A percentile compares a stretch with the other conserved stretches of the same genome.
Conservation (phyloP, 2,329 filamentous ascomycete genomes). For the Colletotrichum sp. region DNA sequence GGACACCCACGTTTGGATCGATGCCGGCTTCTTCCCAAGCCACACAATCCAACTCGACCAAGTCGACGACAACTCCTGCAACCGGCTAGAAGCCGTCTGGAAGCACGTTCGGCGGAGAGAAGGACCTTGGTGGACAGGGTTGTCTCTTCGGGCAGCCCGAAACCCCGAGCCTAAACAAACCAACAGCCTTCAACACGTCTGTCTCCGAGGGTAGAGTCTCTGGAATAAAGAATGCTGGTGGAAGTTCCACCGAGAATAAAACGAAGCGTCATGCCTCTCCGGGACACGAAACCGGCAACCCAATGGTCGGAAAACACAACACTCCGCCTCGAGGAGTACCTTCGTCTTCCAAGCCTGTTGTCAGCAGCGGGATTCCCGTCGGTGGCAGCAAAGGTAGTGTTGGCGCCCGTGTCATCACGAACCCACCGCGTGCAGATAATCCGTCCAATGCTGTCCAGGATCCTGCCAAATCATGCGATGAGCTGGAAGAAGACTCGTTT, state of each 20-base stretch:
- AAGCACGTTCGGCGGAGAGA: not conserved
- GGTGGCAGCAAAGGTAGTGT: not conserved
- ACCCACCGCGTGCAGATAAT: accelerated
- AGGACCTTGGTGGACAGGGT: not conserved
- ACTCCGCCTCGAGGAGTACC: not conserved
- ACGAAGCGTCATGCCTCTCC: not conserved
- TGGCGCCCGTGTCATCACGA: not conserved
- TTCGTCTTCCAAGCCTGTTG: not conserved
- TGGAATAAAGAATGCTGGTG: not conserved
- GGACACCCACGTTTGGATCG: not conserved
- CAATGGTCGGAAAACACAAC: not conserved
- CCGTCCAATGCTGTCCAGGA: not conserved
- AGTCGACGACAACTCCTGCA: not conserved
- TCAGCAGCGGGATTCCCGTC: not conserved
- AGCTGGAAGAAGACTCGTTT: not conserved
- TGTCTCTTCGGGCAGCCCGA: not conserved
- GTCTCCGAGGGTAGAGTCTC: not conserved
- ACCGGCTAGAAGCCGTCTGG: not conserved
- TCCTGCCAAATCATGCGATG: not conserved
- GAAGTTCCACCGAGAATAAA: not conserved
- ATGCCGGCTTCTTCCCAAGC: not conserved
- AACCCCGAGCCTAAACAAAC: not conserved
- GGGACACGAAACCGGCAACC: not conserved
- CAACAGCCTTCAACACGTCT: not conserved
- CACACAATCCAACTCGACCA: not conserved